Evolutionary conservation across 2,329 filamentous ascomycete species (phyloP).

Genomic region (Sporothrix mexicana): DNA sequence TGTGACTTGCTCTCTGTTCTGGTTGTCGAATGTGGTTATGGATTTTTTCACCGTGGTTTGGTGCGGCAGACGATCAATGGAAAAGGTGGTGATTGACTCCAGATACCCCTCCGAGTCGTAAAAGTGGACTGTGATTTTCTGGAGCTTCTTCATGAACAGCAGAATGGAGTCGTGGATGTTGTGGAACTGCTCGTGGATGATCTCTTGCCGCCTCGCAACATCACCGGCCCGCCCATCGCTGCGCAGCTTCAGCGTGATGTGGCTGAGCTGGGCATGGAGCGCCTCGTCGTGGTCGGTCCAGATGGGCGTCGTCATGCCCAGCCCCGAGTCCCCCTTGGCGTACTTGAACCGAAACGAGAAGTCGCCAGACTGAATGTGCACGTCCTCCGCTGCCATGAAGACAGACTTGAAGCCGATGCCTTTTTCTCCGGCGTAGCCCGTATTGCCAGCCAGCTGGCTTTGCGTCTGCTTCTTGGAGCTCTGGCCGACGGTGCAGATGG

Average conservation of each 20-base stretch:
- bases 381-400: constrained; percentile 54
- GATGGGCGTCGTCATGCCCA: constrained; percentile 57
- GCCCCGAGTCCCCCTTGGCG: constrained; percentile 49
- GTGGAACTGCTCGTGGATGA: constrained; percentile 46
- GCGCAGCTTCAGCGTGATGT: constrained; percentile 42
- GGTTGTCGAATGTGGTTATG: not conserved
- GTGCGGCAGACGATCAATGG: constrained; percentile 1
- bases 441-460: no score
- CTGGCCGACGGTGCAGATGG: constrained; percentile 53
- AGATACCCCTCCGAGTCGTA: constrained; percentile 37
- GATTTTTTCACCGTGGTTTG: not conserved
- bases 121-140: constrained; percentile 44
- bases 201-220: constrained; percentile 5
- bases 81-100: not conserved
- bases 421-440: constrained; percentile 56
- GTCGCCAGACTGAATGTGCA: constrained; percentile 52
- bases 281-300: constrained; percentile 46
- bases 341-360: constrained; percentile 55
- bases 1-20: not conserved
- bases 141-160: constrained; percentile 52
- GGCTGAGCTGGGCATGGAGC: constrained; percentile 40
- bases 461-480: constrained; percentile 53
- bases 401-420: constrained; percentile 60
- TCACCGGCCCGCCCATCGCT: no score
- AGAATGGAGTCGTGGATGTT: constrained; percentile 49